Evolutionary conservation across 225 moss, liverwort and hornwort genomes (phyloP), one percentile per base, ranked within the genome.

Genomic region (Rhytidiadelphus loreus): DNA sequence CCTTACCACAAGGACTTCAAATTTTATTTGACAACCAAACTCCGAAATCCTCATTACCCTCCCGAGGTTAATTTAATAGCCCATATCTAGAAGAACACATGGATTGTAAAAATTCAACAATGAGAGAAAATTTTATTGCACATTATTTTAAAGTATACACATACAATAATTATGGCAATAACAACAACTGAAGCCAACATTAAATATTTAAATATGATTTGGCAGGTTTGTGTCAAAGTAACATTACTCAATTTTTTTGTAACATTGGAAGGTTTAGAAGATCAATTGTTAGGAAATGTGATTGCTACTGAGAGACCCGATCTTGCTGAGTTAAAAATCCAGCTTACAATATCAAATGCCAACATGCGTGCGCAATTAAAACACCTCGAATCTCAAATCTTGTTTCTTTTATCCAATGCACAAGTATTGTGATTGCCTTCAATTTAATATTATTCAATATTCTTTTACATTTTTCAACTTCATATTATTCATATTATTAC

Each of bases 181-280:
- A 39, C 6, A 23, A 63, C 7, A 62, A 46, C 4, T 35, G 0
- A 3, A 44, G 7, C 11, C 4, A 52, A 48, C 48, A 24, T 82
- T 24, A 32, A 63, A 33, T 21, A 48, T 61, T 24, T 35, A 33
- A 18, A 46, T 63, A 44, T 52, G 4, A 44, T 85, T 33, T 78
- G 2, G 11, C 83, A 98, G 98, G 94, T 98, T 80, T 94, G 98
- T 94, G 96, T 96, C 12, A 96, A 98, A 83, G 96, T 98, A 9
- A 98, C 96, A 21, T 93, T 96, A 41, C 95, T 98, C 62, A 98
- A 98, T 53, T 98, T 98, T 78, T 98, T 96, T 88, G 98, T 98
- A 50, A 98, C 98, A 68, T 88, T 94, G 20, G 94, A 96, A 85
- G 98, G 98, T 43, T 83, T 98, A 76, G 98, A 98, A 89, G 98